phyloP scores from a whole-genome alignment of 331 rosid genomes.

The Dryas integrifolia region DNA sequence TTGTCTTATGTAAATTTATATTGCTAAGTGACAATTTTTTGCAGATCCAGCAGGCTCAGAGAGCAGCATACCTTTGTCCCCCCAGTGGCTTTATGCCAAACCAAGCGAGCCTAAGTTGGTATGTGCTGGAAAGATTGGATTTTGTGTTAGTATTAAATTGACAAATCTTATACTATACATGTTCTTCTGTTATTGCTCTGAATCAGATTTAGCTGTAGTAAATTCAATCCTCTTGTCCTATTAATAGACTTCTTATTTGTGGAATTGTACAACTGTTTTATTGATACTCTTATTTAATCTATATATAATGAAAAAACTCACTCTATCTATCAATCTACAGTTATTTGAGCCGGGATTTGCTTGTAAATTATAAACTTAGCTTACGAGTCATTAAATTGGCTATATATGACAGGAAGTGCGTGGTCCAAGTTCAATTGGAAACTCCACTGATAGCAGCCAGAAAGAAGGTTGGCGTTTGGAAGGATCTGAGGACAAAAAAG shows the following conservation, averaged over 20 bases:
- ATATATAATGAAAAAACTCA: not conserved
- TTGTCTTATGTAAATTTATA: slow-evolving; percentile 1
- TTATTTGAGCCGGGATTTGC: slow-evolving; percentile 2
- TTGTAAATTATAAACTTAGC: not conserved
- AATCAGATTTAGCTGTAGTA: slow-evolving; percentile 1
- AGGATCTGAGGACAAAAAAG: slow-evolving; percentile 53
- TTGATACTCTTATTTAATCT: not conserved
- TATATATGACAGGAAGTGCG: slow-evolving; percentile 45
- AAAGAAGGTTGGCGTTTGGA: slow-evolving; percentile 61
- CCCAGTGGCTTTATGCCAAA: slow-evolving; percentile 57
- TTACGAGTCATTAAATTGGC: not conserved
- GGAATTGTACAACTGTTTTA: not conserved
- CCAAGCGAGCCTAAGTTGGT: slow-evolving; percentile 48
- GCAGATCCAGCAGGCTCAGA: slow-evolving; percentile 42
- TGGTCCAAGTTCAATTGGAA: slow-evolving; percentile 39
- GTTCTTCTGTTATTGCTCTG: not conserved
- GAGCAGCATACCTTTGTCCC: slow-evolving; percentile 50
- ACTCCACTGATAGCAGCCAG: slow-evolving; percentile 37
- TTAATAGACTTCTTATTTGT: not conserved
- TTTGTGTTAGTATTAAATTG: not conserved
- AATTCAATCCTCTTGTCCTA: not conserved
- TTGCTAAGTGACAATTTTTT: slow-evolving; percentile 3
- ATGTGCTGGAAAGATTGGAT: slow-evolving; percentile 18
- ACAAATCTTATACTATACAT: not conserved
- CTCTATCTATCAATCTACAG: not conserved